Evolutionary conservation across 257 asterid species (phyloP), one percentile per base, ranked within the genome.

Genomic region (Nyctanthes arbortristis): DNA sequence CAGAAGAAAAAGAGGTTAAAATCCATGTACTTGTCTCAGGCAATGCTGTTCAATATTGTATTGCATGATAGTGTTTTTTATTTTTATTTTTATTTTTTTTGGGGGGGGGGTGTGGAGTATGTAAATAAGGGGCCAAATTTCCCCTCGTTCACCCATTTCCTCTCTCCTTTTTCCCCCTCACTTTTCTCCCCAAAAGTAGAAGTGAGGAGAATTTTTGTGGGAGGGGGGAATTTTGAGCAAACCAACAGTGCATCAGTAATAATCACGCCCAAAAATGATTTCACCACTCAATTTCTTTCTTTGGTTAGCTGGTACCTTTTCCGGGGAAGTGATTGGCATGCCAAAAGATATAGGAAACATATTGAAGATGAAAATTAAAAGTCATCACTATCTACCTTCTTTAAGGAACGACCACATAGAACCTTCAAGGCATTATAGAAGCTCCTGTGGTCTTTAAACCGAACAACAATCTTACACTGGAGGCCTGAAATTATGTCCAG

Each of bases 391-490:
- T 13, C 69, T 73, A 91, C 99, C 99, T 94, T 94, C 43, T 40
- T 86, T 72, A 94, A 75, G 61, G 99, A 91, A 69, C 88, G 95
- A 34, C 99, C 95, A 59, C 85, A 80, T 49, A 94, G 82, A 78
- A 83, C 71, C 91, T 88, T 91, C 85, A 94, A 77, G 69, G 97
- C 97, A 66, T 82, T 73, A 67, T 18, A 74, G 76, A 94, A 94
- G 78, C 83, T 93, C 73, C 55, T 66, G 87, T 94, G 80, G 63
- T 81, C 77, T 74, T 91, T 95, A 71, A 89, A 94, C 71, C 86
- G 92, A 72, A 91, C 92, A 61, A 89, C 86, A 62, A 91, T 80
- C 84, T 86, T 94, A 80, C 99, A 94, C 24, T 91, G 84, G 69
- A 94, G 96, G 75, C 99, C 97, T 18, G 97, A 77, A 77, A 89